Evolutionary conservation across 2,329 filamentous ascomycete species (phyloP).

Genomic region (Cordyceps sp.): DNA sequence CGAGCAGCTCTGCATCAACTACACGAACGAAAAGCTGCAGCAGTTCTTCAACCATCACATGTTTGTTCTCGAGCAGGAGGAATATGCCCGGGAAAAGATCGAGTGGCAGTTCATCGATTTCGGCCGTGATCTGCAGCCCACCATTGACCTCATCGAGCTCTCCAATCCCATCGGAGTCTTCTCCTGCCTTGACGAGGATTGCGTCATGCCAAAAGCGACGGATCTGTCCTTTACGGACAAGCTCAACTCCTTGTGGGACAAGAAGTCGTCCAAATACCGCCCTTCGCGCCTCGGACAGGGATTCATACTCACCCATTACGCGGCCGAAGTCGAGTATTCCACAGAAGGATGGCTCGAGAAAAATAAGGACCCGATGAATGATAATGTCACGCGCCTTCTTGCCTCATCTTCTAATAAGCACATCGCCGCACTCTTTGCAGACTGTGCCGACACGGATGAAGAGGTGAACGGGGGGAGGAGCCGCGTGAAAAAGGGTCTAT

Average conservation of each 20-base stretch:
- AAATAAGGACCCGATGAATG: slow-evolving; percentile 96
- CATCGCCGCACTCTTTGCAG: slow-evolving; percentile 67
- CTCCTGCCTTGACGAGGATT: slow-evolving; percentile 93
- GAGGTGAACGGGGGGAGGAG: slow-evolving; percentile 50
- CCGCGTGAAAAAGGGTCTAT: slow-evolving; percentile 90
- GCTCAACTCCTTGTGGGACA: slow-evolving; percentile 90
- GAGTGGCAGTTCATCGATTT: slow-evolving; percentile 99
- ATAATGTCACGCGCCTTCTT: slow-evolving; percentile 84
- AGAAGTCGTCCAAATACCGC: slow-evolving; percentile 86
- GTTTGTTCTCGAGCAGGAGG: slow-evolving; percentile 97
- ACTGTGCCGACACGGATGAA: slow-evolving; percentile 74
- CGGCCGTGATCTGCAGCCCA: slow-evolving; percentile 88
- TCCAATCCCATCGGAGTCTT: slow-evolving; percentile 97
- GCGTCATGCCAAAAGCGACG: slow-evolving; percentile 96
- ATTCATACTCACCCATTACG: slow-evolving; percentile 93
- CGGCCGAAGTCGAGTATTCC: slow-evolving; percentile 92
- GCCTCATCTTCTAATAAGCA: slow-evolving; percentile 71
- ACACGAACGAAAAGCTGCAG: slow-evolving; percentile 97
- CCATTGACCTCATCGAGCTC: slow-evolving; percentile 91
- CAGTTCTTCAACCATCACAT: slow-evolving; percentile 99
- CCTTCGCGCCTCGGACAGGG: slow-evolving; percentile 76
- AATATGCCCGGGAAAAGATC: slow-evolving; percentile 93
- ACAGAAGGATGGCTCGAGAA: slow-evolving; percentile 95
- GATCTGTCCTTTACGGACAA: slow-evolving; percentile 97
- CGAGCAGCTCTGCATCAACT: slow-evolving; percentile 98